Evolutionary conservation across 1,139 yeast species (phyloP).

Genomic region (Suhomyces panamericanus): DNA sequence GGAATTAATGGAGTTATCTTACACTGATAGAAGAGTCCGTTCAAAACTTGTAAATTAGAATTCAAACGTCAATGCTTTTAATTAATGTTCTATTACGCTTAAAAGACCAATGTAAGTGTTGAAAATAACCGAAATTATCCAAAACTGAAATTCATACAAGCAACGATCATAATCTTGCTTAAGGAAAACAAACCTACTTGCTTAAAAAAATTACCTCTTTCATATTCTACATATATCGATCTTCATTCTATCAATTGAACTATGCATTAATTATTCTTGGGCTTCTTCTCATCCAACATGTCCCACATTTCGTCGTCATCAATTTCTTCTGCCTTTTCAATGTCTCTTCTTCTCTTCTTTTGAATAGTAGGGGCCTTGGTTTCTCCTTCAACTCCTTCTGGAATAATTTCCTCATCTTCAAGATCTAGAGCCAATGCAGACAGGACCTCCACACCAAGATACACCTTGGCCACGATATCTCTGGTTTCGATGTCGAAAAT

Average conservation of each 20-base stretch:
- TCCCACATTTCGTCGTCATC: conserved; percentile 45
- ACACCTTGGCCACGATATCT: conserved; percentile 67
- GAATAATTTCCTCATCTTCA: conserved; percentile 33
- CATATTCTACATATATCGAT: too few species aligned
- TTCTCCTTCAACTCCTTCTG: conserved; percentile 17
- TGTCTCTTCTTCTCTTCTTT: conserved; percentile 21
- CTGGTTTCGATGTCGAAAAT: conserved; percentile 65
- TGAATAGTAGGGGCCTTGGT: conserved; percentile 8
- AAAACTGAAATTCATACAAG: too few species aligned
- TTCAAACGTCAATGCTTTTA: too few species aligned
- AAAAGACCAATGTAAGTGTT: background rate
- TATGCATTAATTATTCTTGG: conserved; percentile 19
- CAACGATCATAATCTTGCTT: too few species aligned
- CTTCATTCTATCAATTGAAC: background rate
- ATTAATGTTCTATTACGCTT: too few species aligned
- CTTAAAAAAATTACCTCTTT: too few species aligned
- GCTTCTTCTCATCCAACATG: conserved; percentile 32
- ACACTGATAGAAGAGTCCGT: too few species aligned
- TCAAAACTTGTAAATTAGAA: too few species aligned
- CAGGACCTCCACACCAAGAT: conserved; percentile 71
- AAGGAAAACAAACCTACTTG: too few species aligned
- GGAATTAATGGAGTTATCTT: background rate
- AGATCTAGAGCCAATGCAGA: conserved; percentile 52
- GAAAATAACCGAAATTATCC: too few species aligned
- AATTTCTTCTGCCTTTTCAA: conserved; percentile 31